Evolutionary conservation across 495 filamentous ascomycete species (phyloP), one percentile per base, ranked within the genome.

Genomic region (Daldinia caldariorum): DNA sequence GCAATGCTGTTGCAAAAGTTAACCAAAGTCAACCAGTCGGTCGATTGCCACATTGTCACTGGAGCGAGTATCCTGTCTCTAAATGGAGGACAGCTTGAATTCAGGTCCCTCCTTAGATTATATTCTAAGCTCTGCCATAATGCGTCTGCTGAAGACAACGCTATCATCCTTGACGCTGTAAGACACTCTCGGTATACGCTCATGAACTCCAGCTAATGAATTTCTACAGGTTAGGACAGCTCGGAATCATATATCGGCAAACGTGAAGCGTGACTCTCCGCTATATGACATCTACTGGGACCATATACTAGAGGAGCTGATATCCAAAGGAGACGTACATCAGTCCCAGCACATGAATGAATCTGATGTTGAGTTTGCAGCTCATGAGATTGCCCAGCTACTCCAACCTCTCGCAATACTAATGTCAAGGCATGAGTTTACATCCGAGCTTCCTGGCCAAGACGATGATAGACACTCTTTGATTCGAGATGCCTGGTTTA

Each of bases 1-100:
- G 94, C 93, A 4, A 97, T 98, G 91, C 86, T 99, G 16, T 80
- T 97, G 7, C 95, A 98, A 72, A 96, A 98, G 76, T 87, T 97
- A 68, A 89, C 90, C 8, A 94, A 94, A 73, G 84, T 97, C 39
- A 94, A 86, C 74, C 80, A 85, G 63, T 77, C 85, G 1, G 89
- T 97, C 7, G 94, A 97, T 81, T 86, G 90, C 12, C 89, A 88
- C 58, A 94, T 98, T 53, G 89, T 98, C 50, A 88, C 84, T 20
- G 94, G 96, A 39, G 87, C 92, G 26, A 93, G 94, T 35, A 77
- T 83, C 5, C 79, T 99, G n/a, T 91, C 92, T 22, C 78, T 92
- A 9, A 89, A 83, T 72, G 92, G 90, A 59, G 91, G 89, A 29
- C 84, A 86, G 60, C 79, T 88, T 4, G 94, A 98, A 72, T 93